phyloP scores from a whole-genome alignment of 768 basidiomycete genomes.

The Leccinum variicolor region DNA sequence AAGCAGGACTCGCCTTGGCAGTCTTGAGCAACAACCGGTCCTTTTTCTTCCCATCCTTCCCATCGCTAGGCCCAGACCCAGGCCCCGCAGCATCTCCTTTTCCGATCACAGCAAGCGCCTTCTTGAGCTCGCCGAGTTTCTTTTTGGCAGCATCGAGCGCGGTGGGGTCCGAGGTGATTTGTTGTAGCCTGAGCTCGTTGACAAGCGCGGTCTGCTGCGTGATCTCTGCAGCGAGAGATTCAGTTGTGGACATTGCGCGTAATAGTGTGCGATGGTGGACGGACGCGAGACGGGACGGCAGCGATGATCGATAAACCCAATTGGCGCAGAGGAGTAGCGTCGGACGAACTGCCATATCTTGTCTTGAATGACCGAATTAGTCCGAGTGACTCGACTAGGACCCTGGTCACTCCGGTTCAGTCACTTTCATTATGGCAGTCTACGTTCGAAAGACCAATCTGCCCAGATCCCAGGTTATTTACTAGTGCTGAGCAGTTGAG shows the following conservation, averaged over 20 bases:
- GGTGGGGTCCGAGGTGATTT: constrained; percentile 45
- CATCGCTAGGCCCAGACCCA: constrained; percentile 31
- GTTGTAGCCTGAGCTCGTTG: constrained; percentile 52
- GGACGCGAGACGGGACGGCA: constrained; percentile 9
- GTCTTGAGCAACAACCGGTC: constrained; percentile 83
- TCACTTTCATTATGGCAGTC: no score
- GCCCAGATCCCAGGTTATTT: no score
- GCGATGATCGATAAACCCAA: constrained; percentile 34
- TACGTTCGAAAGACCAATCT: no score
- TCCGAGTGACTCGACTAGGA: constrained; percentile 23
- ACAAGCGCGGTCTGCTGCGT: constrained; percentile 52
- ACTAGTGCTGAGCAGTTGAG: no score
- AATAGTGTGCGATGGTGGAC: constrained; percentile 3
- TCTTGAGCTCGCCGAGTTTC: constrained; percentile 68
- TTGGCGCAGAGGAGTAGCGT: not conserved
- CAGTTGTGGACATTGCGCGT: constrained; percentile 39
- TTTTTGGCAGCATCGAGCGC: constrained; percentile 62
- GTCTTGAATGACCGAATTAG: constrained; percentile 5
- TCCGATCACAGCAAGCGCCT: constrained; percentile 43
- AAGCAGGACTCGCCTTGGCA: constrained; percentile 65
- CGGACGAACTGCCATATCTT: not conserved
- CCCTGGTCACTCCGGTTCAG: constrained; percentile 20
- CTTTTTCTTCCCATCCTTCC: constrained; percentile 57
- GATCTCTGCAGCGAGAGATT: constrained; percentile 53
- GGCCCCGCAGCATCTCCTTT: constrained; percentile 20